Evolutionary conservation across 2,329 filamentous ascomycete species (phyloP).

Genomic region (Verticillium alfalfae): DNA sequence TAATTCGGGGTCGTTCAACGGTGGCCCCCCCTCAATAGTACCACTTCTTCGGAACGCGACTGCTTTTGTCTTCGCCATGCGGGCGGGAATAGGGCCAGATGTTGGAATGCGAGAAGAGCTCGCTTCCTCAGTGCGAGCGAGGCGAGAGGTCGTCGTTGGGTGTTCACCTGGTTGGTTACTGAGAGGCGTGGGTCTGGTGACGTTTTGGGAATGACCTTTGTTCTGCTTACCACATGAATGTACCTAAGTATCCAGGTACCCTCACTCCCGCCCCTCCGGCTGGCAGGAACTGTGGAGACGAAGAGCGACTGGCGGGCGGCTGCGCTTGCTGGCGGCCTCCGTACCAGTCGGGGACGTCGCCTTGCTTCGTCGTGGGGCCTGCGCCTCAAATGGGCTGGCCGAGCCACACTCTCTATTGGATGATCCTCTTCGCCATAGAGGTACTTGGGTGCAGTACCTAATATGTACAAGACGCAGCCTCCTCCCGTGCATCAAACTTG

Average conservation of each 20-base stretch:
- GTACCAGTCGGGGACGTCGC: not conserved
- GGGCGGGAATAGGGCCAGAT: not conserved
- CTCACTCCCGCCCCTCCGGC: too few relatives aligned
- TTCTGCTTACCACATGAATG: too few relatives aligned
- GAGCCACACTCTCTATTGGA: not conserved
- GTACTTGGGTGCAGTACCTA: not conserved
- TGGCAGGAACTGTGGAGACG: not conserved
- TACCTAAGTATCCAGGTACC: too few relatives aligned
- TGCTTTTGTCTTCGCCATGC: not conserved
- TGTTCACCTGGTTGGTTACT: not conserved
- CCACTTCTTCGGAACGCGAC: not conserved
- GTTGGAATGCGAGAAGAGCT: not conserved
- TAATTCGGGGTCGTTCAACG: not conserved
- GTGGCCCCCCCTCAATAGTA: not conserved
- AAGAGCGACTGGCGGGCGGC: not conserved
- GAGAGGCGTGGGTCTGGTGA: not conserved
- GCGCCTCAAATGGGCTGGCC: not conserved
- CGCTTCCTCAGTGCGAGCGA: not conserved
- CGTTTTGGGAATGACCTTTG: not conserved
- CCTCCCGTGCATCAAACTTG: not conserved
- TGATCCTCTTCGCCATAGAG: not conserved
- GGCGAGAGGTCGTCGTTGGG: not conserved
- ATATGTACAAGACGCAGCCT: not conserved
- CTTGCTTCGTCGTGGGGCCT: not conserved
- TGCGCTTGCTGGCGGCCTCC: conserved; percentile 1